Conservation (phyloP, 2,329 filamentous ascomycete genomes). For the Phialophora expanda region DNA sequence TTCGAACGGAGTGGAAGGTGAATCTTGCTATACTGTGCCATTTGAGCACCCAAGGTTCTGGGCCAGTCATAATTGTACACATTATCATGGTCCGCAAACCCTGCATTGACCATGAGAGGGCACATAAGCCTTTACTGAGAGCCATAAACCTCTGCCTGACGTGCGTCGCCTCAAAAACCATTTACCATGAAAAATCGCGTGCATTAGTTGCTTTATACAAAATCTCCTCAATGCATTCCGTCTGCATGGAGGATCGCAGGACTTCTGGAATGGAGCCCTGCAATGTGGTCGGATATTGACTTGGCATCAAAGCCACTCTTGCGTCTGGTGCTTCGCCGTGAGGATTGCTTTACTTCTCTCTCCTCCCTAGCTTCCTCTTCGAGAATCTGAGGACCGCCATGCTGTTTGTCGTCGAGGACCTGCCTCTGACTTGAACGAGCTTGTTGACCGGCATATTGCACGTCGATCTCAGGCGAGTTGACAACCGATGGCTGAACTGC, state of each 20-base stretch:
- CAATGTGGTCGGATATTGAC: conserved; percentile 41
- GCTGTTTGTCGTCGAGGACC: conserved; percentile 47
- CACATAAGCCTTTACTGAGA: conserved; percentile 26
- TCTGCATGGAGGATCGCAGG: conserved; percentile 39
- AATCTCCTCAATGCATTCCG: conserved; percentile 35
- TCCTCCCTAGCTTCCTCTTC: conserved; percentile 51
- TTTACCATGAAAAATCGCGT: conserved; percentile 6
- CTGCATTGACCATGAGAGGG: conserved; percentile 17
- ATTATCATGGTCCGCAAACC: conserved; percentile 21
- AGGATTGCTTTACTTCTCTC: conserved; percentile 39
- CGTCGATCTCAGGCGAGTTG: conserved; percentile 40
- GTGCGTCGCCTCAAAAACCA: conserved; percentile 3
- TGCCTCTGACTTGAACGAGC: conserved; percentile 49
- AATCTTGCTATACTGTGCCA: not conserved
- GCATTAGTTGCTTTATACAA: conserved; percentile 15
- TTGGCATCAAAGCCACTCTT: conserved; percentile 42
- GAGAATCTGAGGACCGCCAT: conserved; percentile 46
- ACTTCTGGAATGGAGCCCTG: conserved; percentile 40
- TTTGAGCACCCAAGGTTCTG: conserved; percentile 4
- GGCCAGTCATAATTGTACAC: conserved; percentile 28
- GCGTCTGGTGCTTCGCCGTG: conserved; percentile 39
- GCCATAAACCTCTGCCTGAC: conserved; percentile 4
- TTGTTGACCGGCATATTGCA: conserved; percentile 45
- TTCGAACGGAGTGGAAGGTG: not conserved
- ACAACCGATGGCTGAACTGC: conserved; percentile 41